These are phyloP conservation scores for Entrophospora sp. DNA, from an alignment of 192 early-diverging fungal genomes.

Conservation along the genomic window DNA sequence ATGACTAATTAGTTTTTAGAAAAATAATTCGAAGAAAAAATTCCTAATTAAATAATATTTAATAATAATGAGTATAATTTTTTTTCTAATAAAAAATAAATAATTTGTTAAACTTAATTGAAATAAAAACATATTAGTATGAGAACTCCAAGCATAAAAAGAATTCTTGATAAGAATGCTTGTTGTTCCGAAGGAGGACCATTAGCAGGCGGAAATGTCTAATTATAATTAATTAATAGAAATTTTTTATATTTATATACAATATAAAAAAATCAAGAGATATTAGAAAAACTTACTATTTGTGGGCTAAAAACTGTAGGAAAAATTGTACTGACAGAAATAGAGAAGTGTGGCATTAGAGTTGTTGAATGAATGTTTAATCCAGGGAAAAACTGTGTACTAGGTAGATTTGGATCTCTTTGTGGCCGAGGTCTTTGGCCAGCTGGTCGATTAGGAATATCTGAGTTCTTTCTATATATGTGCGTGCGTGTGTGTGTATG, in stretches of 20 bases:
- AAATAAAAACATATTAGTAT: constrained; percentile 13
- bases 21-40: too few relatives aligned
- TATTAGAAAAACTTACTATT: constrained; percentile 32
- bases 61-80: too few relatives aligned
- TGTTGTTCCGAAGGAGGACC: constrained; percentile 48
- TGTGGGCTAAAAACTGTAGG: constrained; percentile 61
- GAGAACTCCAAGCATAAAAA: constrained; percentile 63
- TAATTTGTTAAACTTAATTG: neutral
- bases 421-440: constrained; percentile 67
- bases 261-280: neutral
- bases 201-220: constrained; percentile 25
- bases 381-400: constrained; percentile 39
- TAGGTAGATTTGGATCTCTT: constrained; percentile 44
- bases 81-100: neutral
- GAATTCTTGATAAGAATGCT: constrained; percentile 71
- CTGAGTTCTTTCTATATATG: constrained; percentile 22
- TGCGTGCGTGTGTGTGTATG: too few relatives aligned
- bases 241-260: neutral
- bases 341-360: constrained; percentile 48
- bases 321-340: constrained; percentile 63
- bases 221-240: neutral
- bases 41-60: too few relatives aligned
- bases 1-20: too few relatives aligned
- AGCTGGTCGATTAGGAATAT: constrained; percentile 63
- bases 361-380: constrained; percentile 47